Evolutionary conservation across 129 eudicot genomes (phyloP).

Genomic region (sunflower (Helianthus annuus)): DNA sequence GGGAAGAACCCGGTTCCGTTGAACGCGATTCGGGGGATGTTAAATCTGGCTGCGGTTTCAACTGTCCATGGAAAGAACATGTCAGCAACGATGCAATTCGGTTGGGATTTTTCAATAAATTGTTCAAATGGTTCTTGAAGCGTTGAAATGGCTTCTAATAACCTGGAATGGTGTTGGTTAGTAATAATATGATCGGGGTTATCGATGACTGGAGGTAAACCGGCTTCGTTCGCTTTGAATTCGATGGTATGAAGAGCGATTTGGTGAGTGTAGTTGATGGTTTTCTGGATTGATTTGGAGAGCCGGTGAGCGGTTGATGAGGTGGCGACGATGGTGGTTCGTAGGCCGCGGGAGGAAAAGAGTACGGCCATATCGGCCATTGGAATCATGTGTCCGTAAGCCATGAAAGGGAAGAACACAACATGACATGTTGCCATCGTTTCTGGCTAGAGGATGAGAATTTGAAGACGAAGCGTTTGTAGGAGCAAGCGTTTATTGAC

Average conservation of each 20-base stretch:
- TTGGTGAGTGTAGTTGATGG: constrained; percentile 18
- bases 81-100: constrained; percentile 48
- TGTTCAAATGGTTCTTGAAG: constrained; percentile 58
- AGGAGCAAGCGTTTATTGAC: no score
- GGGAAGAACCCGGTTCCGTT: constrained; percentile 56
- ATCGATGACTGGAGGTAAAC: constrained; percentile 40
- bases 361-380: constrained; percentile 64
- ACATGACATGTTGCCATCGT: constrained; percentile 31
- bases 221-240: constrained; percentile 38
- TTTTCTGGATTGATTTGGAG: constrained; percentile 32
- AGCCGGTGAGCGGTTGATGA: constrained; percentile 36
- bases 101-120: constrained; percentile 36
- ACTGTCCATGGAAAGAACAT: constrained; percentile 59
- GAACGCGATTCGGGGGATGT: constrained; percentile 66
- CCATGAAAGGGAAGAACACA: constrained; percentile 50
- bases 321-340: constrained; percentile 60
- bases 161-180: constrained; percentile 13
- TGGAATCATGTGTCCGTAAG: constrained; percentile 72
- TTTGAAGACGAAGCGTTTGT: neutral
- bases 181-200: constrained; percentile 36
- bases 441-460: neutral
- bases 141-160: constrained; percentile 28
- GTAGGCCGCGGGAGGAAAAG: constrained; percentile 48
- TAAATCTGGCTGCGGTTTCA: constrained; percentile 52
- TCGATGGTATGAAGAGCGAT: constrained; percentile 29